These are phyloP conservation scores for Ganoderma leucocontextum DNA, from an alignment of 1,284 basidiomycete species.

Conservation along the genomic window DNA sequence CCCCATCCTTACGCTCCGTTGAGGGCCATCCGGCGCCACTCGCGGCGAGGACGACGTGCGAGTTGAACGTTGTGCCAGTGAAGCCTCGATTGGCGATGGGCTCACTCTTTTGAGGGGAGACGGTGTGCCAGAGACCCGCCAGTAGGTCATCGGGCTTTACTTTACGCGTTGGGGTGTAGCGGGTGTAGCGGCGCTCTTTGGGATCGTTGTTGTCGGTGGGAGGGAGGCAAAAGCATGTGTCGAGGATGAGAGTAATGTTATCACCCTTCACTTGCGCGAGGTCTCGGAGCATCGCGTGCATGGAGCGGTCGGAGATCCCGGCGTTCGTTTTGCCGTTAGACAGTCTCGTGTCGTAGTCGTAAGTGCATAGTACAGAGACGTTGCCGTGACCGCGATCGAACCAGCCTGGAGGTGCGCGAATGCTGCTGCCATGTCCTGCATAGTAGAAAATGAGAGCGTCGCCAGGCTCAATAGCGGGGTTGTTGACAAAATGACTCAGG, in stretches of 20 bases:
- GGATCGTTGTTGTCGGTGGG: slow-evolving; percentile 45
- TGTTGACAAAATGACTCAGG: slow-evolving; percentile 65
- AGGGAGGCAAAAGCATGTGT: slow-evolving; percentile 65
- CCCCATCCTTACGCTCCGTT: slow-evolving; percentile 65
- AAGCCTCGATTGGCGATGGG: slow-evolving; percentile 52
- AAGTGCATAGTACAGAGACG: slow-evolving; percentile 68
- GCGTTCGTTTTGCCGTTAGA: slow-evolving; percentile 43
- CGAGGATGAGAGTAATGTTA: slow-evolving; percentile 72
- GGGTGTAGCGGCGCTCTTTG: slow-evolving; percentile 54
- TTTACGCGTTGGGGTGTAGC: slow-evolving; percentile 63
- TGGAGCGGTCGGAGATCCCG: slow-evolving; percentile 71
- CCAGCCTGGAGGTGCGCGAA: slow-evolving; percentile 65
- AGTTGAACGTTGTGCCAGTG: slow-evolving; percentile 48
- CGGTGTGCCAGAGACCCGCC: slow-evolving; percentile 58
- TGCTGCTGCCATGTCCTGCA: slow-evolving; percentile 69
- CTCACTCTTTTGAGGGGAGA: slow-evolving; percentile 44
- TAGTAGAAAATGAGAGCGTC: slow-evolving; percentile 75
- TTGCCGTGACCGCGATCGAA: slow-evolving; percentile 50
- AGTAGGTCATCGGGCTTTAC: slow-evolving; percentile 60
- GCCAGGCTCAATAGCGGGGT: slow-evolving; percentile 61
- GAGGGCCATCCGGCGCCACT: slow-evolving; percentile 60
- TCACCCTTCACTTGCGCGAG: slow-evolving; percentile 65
- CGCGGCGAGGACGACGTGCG: slow-evolving; percentile 64
- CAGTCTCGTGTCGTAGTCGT: slow-evolving; percentile 63
- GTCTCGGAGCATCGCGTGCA: slow-evolving; percentile 64